Evolutionary conservation across 768 basidiomycete genomes (phyloP).

Genomic region (Leccinum variicolor): DNA sequence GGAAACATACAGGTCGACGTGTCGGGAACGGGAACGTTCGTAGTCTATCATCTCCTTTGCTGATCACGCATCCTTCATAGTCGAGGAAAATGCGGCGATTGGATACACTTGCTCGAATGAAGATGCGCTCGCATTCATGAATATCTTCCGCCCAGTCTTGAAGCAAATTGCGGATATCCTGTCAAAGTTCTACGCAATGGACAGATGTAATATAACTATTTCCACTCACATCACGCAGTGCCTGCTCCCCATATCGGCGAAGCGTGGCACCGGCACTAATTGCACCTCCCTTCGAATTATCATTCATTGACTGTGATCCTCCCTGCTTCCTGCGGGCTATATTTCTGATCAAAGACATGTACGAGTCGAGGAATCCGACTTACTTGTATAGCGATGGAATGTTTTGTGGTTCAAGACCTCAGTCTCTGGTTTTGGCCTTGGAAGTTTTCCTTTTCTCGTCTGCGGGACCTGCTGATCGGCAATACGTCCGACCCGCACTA

Average conservation of each 20-base stretch:
- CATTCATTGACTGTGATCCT: slow-evolving; percentile 88
- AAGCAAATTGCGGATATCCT: slow-evolving; percentile 89
- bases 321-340: slow-evolving; percentile 96
- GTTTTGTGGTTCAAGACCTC: slow-evolving; percentile 91
- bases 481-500: slow-evolving; percentile 65
- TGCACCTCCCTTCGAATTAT: slow-evolving; percentile 89
- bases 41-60: slow-evolving; percentile 78
- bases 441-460: slow-evolving; percentile 52
- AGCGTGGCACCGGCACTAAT: slow-evolving; percentile 93
- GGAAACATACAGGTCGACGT: slow-evolving; percentile 72
- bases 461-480: slow-evolving; percentile 43
- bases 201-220: background rate
- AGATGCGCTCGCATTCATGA: slow-evolving; percentile 81
- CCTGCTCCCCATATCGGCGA: slow-evolving; percentile 93
- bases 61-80: slow-evolving; percentile 75
- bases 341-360: slow-evolving; percentile 6
- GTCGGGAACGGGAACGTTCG: slow-evolving; percentile 96
- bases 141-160: slow-evolving; percentile 88
- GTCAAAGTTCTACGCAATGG: background rate
- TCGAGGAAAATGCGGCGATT: slow-evolving; percentile 90
- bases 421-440: slow-evolving; percentile 68
- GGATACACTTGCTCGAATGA: slow-evolving; percentile 83
- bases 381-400: slow-evolving; percentile 98
- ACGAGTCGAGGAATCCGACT: slow-evolving; percentile 28
- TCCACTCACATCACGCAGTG: slow-evolving; percentile 75